Base-by-base conservation (phyloP, 2,329 filamentous ascomycete species). In the Ophiosphaerella herpotricha region DNA sequence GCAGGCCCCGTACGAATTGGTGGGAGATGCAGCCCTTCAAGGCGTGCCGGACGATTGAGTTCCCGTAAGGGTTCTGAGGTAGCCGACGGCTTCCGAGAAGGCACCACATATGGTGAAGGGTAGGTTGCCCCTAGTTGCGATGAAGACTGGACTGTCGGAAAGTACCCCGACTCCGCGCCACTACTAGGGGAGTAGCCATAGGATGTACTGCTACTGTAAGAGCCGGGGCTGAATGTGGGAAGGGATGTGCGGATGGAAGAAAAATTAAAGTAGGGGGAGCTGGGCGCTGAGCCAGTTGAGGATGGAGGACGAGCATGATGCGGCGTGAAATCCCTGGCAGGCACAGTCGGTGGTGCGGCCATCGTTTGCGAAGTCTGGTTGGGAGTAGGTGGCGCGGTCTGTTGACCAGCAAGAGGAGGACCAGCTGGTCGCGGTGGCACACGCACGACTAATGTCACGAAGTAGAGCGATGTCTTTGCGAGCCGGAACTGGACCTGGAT, bases 391-490 rank as follows among this genome's bases (percentile, higher is more conserved):
- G 69, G 67, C 45, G 66, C 67, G 23, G 68, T 50, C 36, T 72
- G 68, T 42, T 70, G 68, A 8, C 68, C 71, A 39, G 66, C 44
- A 61, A 72, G 64, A 64, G 62, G 55, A 49, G 69, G 65, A 43
- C 52, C 66, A 6, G 55, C 44, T 18, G 59, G 47, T 24, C 64
- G 58, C 18, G 58, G 56, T 39, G 60, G 59, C 31, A 61, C 68
- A 31, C 60, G 64, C 38, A 73, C 66, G 33, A 75, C 75, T 36
- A 79, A 59, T 21, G 75, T 75, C 18, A 77, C 73, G 43, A 79
- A 80, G 59, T 77, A 80, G 14, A 75, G 60, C 13, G 72, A 73
- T 9, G 75, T 75, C 57, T 76, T 78, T 9, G 76, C 77, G 35
- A 73, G 64, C 14, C 70, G 62, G 12, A 73, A 57, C 45, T 71